A percentile compares a stretch with the other conserved stretches of the same genome.
Evolutionary conservation across 2,329 filamentous ascomycete genomes (phyloP).

Genomic region (Alternaria gansuensis): DNA sequence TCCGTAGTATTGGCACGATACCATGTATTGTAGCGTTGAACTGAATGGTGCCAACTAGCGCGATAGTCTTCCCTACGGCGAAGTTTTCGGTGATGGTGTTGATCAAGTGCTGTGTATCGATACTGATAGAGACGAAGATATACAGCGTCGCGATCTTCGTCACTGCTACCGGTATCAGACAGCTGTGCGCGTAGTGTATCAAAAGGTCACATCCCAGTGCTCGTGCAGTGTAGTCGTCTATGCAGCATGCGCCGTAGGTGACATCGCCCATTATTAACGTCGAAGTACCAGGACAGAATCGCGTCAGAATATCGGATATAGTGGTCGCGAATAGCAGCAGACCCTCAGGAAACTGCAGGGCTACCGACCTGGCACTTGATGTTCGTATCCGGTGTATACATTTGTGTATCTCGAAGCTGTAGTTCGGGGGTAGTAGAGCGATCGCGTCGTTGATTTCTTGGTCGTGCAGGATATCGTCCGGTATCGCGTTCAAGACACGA

Average conservation of each 20-base stretch:
- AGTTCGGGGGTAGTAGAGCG: conserved; percentile 87
- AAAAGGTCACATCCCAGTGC: conserved; percentile 93
- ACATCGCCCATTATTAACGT: conserved; percentile 99
- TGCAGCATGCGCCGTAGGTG: conserved; percentile 97
- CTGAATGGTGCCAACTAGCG: conserved; percentile 95
- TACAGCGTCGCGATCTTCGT: conserved; percentile 98
- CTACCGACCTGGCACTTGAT: conserved; percentile 80
- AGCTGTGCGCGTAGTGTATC: conserved; percentile 97
- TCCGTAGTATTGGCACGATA: conserved; percentile 77
- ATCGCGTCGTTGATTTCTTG: conserved; percentile 87
- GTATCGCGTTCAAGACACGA: conserved; percentile 89
- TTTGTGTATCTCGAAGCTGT: conserved; percentile 98
- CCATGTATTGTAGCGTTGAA: conserved; percentile 98
- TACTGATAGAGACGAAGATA: conserved; percentile 97
- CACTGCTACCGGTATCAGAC: conserved; percentile 93
- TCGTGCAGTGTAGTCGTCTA: conserved; percentile 96
- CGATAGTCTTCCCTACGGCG: conserved; percentile 81
- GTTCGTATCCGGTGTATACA: conserved; percentile 93
- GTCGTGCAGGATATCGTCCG: conserved; percentile 84
- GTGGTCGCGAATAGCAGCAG: conserved; percentile 95
- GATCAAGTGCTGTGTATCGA: conserved; percentile 87
- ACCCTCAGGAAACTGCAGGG: conserved; percentile 97
- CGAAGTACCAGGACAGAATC: conserved; percentile 90
- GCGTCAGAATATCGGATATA: conserved; percentile 92
- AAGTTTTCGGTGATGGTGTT: conserved; percentile 91